Base-by-base conservation (phyloP, 306 rosid species). In the Crotalaria pallida region DNA sequence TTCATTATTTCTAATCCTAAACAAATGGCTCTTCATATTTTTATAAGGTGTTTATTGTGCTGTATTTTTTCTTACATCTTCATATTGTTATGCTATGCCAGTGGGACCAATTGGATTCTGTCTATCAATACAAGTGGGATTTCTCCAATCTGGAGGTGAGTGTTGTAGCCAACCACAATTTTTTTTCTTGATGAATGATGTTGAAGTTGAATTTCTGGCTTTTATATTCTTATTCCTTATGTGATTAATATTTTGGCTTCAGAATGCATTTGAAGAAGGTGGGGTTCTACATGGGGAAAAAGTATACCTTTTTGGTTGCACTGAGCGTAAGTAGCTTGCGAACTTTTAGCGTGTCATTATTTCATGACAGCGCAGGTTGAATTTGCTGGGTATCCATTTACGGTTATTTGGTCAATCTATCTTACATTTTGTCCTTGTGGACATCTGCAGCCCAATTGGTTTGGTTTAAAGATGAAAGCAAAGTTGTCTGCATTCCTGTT, bases 301-400 rank as follows among this genome's bases (percentile, higher is more conserved):
- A 44, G 98, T 84, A 52, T 93, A 90, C 69, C 87, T 93, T 18
- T 93, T 93, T 66, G 89, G 93, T 74, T 85, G 89, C 71, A 90
- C 96, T 2, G 98, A 93, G 65, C 87, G 88, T 84, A 59, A 78
- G 85, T 84, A 47, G 58, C 55, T 10, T 73, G 16, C 12, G 16
- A 23, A 48, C 29, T 71, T 3, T 9, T 10, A 26, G 48, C 43
- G 27, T 10, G 18, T 69, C 3, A 31, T 59, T 31, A n/a, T 45
- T 24, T 68, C 26, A 5, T 1, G 3, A 71, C n/a, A 22, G 26
- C 10, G 56, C 60, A 34, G 15, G 15, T 62, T 24, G 16, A 26
- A 27, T 47, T 34, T 81, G 27, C 10, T 44, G 29, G 24, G 43
- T 36, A 3, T 47, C 24, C 7, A 3, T n/a, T 36, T 69, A 6